Evolutionary conservation across 306 rosid genomes (phyloP), one percentile per base, ranked within the genome.

Genomic region (Quercus suber): DNA sequence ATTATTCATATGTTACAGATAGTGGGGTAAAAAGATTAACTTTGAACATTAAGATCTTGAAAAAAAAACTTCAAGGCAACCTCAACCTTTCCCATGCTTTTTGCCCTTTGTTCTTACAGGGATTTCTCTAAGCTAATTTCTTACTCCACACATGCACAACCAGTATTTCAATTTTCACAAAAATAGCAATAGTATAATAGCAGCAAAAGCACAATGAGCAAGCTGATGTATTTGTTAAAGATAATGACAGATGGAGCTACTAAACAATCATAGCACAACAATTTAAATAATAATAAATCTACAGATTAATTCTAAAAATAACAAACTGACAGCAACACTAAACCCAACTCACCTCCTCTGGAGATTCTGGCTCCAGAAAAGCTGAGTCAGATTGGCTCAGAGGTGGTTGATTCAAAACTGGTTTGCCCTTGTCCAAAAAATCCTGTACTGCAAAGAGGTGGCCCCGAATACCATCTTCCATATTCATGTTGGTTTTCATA

Each of bases 331-430:
- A 65, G n/a, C 23, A 61, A 14, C 6, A 65, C n/a, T 17, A 65
- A 65, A 18, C 6, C 71, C 23, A 12, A 17, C 53, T 81, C 57
- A 90, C 98, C 94, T 92, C 97, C 78, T 83, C 84, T 0, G 94
- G 92, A 79, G 91, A 78, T 12, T 85, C 84, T 11, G 95, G 92
- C 49, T 84, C 63, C 45, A 89, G 78, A 77, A 75, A 80, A 5
- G 81, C 92, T 0, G 94, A 61, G 55, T 84, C 56, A 5, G 96
- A 85, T 80, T 92, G 97, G 74, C 94, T 92, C 18, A 84, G 86
- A 76, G 95, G 97, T 2, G 95, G 97, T 71, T 92, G 97, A 65
- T 81, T 81, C 89, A 84, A 41, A 49, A 31, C 37, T 27, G 52
- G 35, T 60, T 75, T 69, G 71, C 73, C 73, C 71, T 56, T 63